A percentile compares a stretch with the other conserved stretches of the same genome.
Evolutionary conservation across 2,329 filamentous ascomycete species (phyloP).

Genomic region (Sarocladium kiliense): DNA sequence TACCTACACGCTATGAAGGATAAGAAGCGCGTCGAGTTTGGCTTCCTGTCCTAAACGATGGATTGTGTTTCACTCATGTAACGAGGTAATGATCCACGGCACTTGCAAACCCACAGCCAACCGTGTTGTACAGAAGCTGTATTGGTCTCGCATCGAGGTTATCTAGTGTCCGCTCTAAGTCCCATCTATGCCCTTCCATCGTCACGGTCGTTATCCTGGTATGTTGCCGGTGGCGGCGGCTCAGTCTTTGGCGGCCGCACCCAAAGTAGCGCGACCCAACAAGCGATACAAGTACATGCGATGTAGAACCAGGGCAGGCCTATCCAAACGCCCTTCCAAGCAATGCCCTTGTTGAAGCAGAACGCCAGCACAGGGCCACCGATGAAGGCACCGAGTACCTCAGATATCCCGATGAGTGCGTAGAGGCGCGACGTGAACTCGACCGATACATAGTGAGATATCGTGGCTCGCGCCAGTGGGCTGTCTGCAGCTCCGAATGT

Average conservation of each 20-base stretch:
- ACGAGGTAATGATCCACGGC: not conserved
- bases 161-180: not conserved
- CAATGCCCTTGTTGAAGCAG: slow-evolving; percentile 31
- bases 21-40: too few relatives aligned
- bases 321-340: slow-evolving; percentile 28
- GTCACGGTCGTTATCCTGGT: not conserved
- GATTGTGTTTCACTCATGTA: not conserved
- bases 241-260: slow-evolving; percentile 25
- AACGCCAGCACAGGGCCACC: slow-evolving; percentile 34
- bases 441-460: slow-evolving; percentile 32
- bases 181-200: not conserved
- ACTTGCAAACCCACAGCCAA: not conserved
- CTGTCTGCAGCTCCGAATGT: slow-evolving; percentile 33
- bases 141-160: too few relatives aligned
- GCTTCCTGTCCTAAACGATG: too few relatives aligned
- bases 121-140: too few relatives aligned
- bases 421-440: slow-evolving; percentile 35
- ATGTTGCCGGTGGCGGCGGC: not conserved
- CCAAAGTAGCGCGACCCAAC: slow-evolving; percentile 24
- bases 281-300: slow-evolving; percentile 21
- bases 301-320: slow-evolving; percentile 37
- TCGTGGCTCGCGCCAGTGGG: slow-evolving; percentile 33
- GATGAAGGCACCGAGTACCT: slow-evolving; percentile 32
- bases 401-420: slow-evolving; percentile 34
- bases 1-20: too few relatives aligned